Base-by-base conservation (phyloP, 2,329 filamentous ascomycete genomes). In the Fusarium newnesense region DNA sequence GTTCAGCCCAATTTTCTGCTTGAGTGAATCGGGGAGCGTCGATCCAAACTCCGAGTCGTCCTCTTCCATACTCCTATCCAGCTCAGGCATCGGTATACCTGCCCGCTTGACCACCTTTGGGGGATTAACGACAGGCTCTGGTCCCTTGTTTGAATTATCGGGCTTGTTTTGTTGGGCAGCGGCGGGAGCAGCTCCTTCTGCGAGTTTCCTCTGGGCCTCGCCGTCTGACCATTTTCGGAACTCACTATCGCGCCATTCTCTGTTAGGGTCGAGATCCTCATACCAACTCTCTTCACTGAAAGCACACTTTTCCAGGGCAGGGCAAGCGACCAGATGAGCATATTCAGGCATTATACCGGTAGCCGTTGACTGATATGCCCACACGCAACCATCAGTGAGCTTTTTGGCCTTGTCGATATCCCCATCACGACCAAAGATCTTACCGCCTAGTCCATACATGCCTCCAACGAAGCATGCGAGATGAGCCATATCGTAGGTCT, bases 401-500 rank as follows among this genome's bases (percentile, higher is more conserved):
- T 87, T 88, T 78, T 87, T 87, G 28, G 86, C 91, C 34, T 89
- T 85, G 73, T 91, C 88, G n/a, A 93, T 82, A 75, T 93, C 90
- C 30, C 87, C 84, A 5, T 87, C 84, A 4, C 85, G 82, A 13
- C 85, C 84, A 69, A 92, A 92, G 44, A 92, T 87, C 77, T 89
- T 90, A 47, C 89, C 89, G 37, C 88, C 89, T 75, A 93, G 83
- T 13, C 86, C 91, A 66, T 92, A 89, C 91, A 93, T 93, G 75
- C 91, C 91, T 39, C 91, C 91, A 42, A 92, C 83, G 79, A 93
- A 93, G 78, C 91, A 93, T 9, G 90, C 90, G 58, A 93, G 83
- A 77, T 92, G 89, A 1, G 88, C 86, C 11, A 89, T 84, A 70
- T 93, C 88, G 77, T 92, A 94, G 52, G 90, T 81, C 19, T 85